phyloP scores from a whole-genome alignment of 371 early-diverging fungal species.

The Syncephalastrum contaminatum region DNA sequence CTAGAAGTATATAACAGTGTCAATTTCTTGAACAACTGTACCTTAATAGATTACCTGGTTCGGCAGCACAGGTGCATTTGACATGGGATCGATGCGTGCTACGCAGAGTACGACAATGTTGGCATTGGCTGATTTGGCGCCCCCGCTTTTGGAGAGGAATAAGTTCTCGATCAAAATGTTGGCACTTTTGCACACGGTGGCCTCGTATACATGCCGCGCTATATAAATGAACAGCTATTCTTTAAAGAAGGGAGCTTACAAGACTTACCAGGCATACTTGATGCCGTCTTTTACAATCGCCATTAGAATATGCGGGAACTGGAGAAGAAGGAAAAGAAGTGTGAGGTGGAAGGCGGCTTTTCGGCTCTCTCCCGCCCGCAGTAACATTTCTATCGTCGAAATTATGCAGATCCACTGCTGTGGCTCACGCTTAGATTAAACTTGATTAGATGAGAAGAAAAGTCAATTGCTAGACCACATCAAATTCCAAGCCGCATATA shows the following conservation, averaged over 20 bases:
- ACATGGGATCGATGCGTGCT: conserved; percentile 28
- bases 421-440: too few species aligned
- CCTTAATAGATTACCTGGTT: conserved; percentile 13
- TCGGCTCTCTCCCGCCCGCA: neutral
- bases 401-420: too few species aligned
- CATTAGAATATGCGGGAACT: conserved; percentile 11
- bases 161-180: conserved; percentile 25
- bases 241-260: neutral
- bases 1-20: too few species aligned
- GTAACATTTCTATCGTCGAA: neutral
- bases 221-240: neutral
- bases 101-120: conserved; percentile 33
- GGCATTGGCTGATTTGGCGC: conserved; percentile 34
- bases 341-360: neutral
- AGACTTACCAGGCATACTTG: conserved; percentile 31
- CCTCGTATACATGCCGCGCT: conserved; percentile 36
- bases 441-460: too few species aligned
- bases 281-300: conserved; percentile 22
- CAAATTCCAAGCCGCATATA: too few species aligned
- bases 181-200: conserved; percentile 34
- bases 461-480: too few species aligned
- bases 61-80: conserved; percentile 39
- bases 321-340: conserved; percentile 1
- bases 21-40: neutral
- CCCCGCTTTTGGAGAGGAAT: conserved; percentile 28